Percentiles rank a stretch among this genome's conserved stretches.
These are phyloP conservation scores for Scleroderma bovista DNA, from an alignment of 768 basidiomycete genomes.

Conservation along the genomic window DNA sequence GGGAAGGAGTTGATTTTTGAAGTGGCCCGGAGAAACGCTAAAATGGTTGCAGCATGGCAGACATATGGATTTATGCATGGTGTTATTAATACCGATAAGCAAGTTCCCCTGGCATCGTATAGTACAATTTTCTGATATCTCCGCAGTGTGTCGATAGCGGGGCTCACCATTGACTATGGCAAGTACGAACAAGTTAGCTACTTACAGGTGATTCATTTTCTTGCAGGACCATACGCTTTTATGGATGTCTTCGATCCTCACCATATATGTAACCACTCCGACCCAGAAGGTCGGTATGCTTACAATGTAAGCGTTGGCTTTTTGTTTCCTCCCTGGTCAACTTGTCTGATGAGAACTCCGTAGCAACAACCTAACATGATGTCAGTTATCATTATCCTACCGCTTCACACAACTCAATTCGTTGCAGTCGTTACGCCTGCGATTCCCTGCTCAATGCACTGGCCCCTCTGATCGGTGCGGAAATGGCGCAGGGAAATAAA, in stretches of 20 bases:
- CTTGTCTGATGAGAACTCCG: conserved; percentile 3
- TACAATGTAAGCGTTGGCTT: conserved; percentile 42
- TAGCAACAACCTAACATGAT: conserved; percentile 78
- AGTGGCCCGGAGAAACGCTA: conserved; percentile 76
- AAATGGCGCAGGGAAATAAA: conserved; percentile 49
- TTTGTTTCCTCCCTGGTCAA: background rate
- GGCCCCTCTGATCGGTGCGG: conserved; percentile 82
- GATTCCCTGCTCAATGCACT: conserved; percentile 72
- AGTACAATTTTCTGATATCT: conserved; percentile 4
- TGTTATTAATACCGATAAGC: conserved; percentile 98
- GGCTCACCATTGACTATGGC: conserved; percentile 77
- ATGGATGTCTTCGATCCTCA: conserved; percentile 87
- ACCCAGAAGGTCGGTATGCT: conserved; percentile 71
- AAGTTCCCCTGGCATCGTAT: conserved; percentile 13
- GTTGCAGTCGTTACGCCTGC: conserved; percentile 65
- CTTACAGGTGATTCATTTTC: conserved; percentile 1
- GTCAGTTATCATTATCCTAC: conserved; percentile 33
- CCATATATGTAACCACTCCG: conserved; percentile 91
- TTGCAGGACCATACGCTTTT: conserved; percentile 80
- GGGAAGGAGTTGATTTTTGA: conserved; percentile 69
- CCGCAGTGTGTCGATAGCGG: conserved; percentile 65
- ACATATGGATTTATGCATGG: conserved; percentile 93
- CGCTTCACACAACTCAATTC: conserved; percentile 1
- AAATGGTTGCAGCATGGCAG: conserved; percentile 96
- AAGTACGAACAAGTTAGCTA: conserved; percentile 3